Evolutionary conservation across 305 asterid genomes (phyloP), one percentile per base, ranked within the genome.

Genomic region (Striga hermonthica): DNA sequence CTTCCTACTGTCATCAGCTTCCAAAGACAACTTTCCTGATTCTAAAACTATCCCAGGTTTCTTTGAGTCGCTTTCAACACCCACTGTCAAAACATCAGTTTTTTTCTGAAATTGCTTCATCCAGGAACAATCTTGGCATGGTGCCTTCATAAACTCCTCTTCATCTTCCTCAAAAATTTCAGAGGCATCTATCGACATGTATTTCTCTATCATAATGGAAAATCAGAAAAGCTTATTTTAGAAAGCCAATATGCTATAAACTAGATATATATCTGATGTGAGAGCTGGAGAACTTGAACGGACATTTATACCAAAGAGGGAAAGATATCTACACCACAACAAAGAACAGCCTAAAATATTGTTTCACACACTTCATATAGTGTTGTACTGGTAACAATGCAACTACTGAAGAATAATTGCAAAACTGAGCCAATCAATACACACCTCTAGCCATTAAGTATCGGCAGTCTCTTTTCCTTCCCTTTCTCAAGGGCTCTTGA

Each of bases 131-230:
- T 88, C 89, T 72, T 66, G 72, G 81, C 77, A 81, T 65, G 95
- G 85, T 38, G 85, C 84, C 84, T 79, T 88, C 75, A 94, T 62
- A 81, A 77, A 86, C 16, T 74, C 75, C 76, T 79, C 98, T 78
- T 94, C 99, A 69, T 94, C 99, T 77, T 94, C 99, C 86, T 94
- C 99, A 75, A 85, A 82, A 55, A 72, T 65, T 62, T 75, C 90
- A 76, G 83, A 70, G 36, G 79, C 67, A 71, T 83, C 83, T 88
- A 80, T 64, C 72, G 81, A 76, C 85, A 72, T 86, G 84, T 73
- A 82, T 81, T 83, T 88, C 69, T 94, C 99, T 91, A 75, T 43
- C 45, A 68, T 62, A 68, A 75, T 58, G 57, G 39, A 65, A 66
- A 67, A 65, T 8, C 34, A 74, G 55, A 59, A 54, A 40, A 60